Evolutionary conservation across 2,329 filamentous ascomycete genomes (phyloP), one percentile per base, ranked within the genome.

Genomic region (Dichotomopilus funicola): DNA sequence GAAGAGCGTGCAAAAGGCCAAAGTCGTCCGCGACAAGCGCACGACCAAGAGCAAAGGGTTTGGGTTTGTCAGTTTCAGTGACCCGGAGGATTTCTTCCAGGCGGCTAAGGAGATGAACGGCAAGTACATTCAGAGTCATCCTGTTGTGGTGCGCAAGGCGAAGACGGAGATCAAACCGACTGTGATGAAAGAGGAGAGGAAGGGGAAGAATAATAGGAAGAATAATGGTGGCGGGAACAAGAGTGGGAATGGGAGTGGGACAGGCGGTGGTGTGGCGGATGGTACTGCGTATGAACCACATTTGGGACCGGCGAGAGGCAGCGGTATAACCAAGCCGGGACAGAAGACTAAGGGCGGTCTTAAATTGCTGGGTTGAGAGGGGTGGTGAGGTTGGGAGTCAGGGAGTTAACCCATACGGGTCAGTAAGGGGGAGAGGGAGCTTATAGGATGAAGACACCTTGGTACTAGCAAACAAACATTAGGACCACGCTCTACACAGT

Each of bases 121-220:
- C 64, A 97, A 99, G 75, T 99, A 99, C 73, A 97, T 99, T 68
- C 92, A 95, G 66, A 96, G 91, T 70, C 94, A 97, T 71, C 94
- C 94, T 0, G 89, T 96, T 34, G 77, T 89, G 33, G 81, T 97
- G 63, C 86, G 88, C 71, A 89, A 94, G 70, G 90, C 89, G 62
- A 95, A 87, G 63, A 96, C 92, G 5, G 91, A 97, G 71, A 90
- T 99, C 71, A 90, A 89, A 68, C 83, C 90, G 4, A 78, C 85
- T 10, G 79, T 78, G n/a, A 79, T 82, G 63, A 84, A 82, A 66
- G 86, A 87, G 56, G 80, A 82, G 46, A 73, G 78, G 58, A 75
- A 75, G 55, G 80, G 80, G 44, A 81, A 82, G 64, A 69, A 75
- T 53, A 68, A 70, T 53, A 66, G 67, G 5, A 68, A 67, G 48